phyloP scores from a whole-genome alignment of 1,139 yeast species.

The Wickerhamomyces sp. region DNA sequence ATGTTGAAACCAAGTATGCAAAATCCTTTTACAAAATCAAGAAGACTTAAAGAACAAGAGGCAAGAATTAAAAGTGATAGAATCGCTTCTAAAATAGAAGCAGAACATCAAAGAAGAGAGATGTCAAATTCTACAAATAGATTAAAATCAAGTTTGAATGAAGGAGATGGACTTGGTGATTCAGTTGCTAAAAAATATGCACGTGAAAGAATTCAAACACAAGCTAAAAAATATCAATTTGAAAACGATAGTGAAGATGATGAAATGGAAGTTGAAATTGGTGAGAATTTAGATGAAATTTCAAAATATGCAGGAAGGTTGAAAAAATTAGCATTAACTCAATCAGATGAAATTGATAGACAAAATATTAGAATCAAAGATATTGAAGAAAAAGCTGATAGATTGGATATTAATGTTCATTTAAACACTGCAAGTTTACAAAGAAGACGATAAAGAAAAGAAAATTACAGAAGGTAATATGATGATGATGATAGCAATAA shows the following conservation, averaged over 20 bases:
- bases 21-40: slow-evolving; percentile 85
- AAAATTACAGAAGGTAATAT: too few species aligned
- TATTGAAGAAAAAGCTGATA: slow-evolving; percentile 48
- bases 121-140: slow-evolving; percentile 45
- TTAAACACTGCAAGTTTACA: slow-evolving; percentile 35
- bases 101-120: slow-evolving; percentile 38
- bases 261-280: slow-evolving; percentile 54
- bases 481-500: too few species aligned
- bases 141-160: slow-evolving; percentile 34
- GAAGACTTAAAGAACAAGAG: slow-evolving; percentile 73
- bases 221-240: slow-evolving; percentile 44
- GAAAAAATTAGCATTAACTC: slow-evolving; percentile 44
- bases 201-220: slow-evolving; percentile 31
- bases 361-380: slow-evolving; percentile 49
- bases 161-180: slow-evolving; percentile 26
- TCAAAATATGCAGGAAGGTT: slow-evolving; percentile 42
- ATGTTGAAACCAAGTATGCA: slow-evolving; percentile 75
- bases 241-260: slow-evolving; percentile 60
- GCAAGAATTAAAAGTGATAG: slow-evolving; percentile 63
- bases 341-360: slow-evolving; percentile 47
- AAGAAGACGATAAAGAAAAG: slow-evolving; percentile 12
- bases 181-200: slow-evolving; percentile 30
- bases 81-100: slow-evolving; percentile 47
- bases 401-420: slow-evolving; percentile 48
- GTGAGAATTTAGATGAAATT: slow-evolving; percentile 47